Percentiles rank a stretch among this genome's conserved stretches.
These are phyloP conservation scores for Gleditsia sinensis DNA, from an alignment of 306 rosid species.

Conservation along the genomic window DNA sequence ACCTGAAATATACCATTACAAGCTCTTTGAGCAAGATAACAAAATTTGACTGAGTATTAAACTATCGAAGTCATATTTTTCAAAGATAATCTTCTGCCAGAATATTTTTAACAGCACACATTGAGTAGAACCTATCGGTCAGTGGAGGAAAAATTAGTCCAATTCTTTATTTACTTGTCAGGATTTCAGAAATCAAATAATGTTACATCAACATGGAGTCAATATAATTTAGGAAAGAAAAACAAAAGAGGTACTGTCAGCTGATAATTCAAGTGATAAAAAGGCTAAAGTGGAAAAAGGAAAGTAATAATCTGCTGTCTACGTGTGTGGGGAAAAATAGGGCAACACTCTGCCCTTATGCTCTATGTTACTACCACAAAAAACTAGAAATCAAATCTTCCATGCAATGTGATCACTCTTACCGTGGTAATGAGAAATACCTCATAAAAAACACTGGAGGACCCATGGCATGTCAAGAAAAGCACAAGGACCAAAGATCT, in stretches of 20 bases:
- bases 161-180: not conserved
- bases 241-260: not conserved
- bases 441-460: not conserved
- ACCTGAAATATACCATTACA: constrained; percentile 40
- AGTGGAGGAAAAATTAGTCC: not conserved
- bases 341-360: not conserved
- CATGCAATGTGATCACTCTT: not conserved
- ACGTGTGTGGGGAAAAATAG: too few relatives aligned
- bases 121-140: constrained; percentile 1
- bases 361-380: not conserved
- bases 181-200: not conserved
- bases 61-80: not conserved
- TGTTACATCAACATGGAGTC: not conserved
- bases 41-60: not conserved
- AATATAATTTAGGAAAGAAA: not conserved
- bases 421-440: not conserved
- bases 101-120: not conserved
- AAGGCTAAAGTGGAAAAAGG: too few relatives aligned
- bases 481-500: not conserved
- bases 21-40: constrained; percentile 31
- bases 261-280: not conserved
- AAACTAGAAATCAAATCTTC: not conserved
- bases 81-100: not conserved
- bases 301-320: not conserved
- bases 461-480: not conserved